Base-by-base conservation (phyloP, 2,329 filamentous ascomycete species). In the Monosporascus cannonballus region DNA sequence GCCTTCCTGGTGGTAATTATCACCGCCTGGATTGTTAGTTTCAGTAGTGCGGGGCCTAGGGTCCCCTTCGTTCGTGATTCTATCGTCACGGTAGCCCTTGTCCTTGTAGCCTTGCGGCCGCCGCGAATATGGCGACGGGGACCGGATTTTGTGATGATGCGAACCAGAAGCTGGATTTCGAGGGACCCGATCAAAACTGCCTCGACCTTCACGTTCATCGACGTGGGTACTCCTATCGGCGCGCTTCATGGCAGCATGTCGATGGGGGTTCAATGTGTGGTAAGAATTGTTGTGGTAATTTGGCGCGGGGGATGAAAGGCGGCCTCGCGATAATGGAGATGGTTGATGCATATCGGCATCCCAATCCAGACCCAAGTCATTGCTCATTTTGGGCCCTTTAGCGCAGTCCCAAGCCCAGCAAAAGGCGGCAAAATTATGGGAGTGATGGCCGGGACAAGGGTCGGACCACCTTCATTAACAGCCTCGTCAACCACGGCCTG, bases 171-270 rank as follows among this genome's bases (percentile, higher is more conserved):
- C 56, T 47, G 56, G 51, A 47, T 57, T 59, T 61, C 61, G 61
- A 57, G 51, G 57, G 45, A 59, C 55, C 52, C 58, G 57, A 50
- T 65, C 59, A 64, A 67, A 60, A 54, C 66, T 67, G 60, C 67
- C 62, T 64, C 65, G 66, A 60, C 70, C 66, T 64, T 63, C 64
- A 61, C 60, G 65, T 51, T 69, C 65, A 61, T 65, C 62, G 59
- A 59, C 63, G 60, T 62, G 60, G 56, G 56, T 65, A 62, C 61
- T 67, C 56, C 64, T 64, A 68, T 73, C 70, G 67, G 9, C 30
- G 14, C 71, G 67, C 68, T 69, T 69, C 69, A 73, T 71, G 58
- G 68, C 68, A 69, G 64, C 69, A 70, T 73, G 62, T 64, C 67
- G 68, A 62, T 62, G 60, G 56, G 53, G 48, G 18, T 48, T 30